Conservation (phyloP, 306 rosid genomes). For the Pterocarpus macrocarpus region DNA sequence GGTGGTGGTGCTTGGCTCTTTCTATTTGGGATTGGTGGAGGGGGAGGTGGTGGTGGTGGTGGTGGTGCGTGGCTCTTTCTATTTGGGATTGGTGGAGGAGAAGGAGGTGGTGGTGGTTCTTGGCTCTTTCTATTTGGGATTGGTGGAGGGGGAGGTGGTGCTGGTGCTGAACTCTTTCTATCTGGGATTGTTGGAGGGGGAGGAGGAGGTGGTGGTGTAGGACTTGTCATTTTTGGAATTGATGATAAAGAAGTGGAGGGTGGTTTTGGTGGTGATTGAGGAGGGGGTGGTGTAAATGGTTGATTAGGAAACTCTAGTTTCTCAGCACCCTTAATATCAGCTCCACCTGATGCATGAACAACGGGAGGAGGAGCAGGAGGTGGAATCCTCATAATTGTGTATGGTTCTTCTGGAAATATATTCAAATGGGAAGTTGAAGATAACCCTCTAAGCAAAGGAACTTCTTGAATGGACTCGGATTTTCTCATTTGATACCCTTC, state of each 20-base stretch:
- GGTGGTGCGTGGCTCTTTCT: conserved; percentile 21
- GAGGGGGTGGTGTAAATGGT: conserved; percentile 47
- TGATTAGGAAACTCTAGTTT: conserved; percentile 43
- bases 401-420: conserved; percentile 50
- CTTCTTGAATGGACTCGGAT: conserved; percentile 57
- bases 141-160: conserved; percentile 3
- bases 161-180: not conserved
- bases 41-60: not conserved
- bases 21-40: conserved; percentile 12
- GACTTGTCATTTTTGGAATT: conserved; percentile 37
- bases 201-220: not conserved
- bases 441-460: conserved; percentile 79
- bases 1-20: conserved; percentile 28
- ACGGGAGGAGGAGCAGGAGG: conserved; percentile 51
- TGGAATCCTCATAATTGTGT: conserved; percentile 48
- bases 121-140: conserved; percentile 1
- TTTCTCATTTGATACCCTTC: conserved; percentile 45
- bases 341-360: conserved; percentile 38
- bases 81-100: conserved; percentile 19
- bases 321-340: conserved; percentile 35
- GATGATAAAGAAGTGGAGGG: conserved; percentile 56
- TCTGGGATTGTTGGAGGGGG: conserved; percentile 21
- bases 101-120: not conserved
- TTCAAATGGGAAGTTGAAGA: conserved; percentile 77
- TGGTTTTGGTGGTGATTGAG: conserved; percentile 46